Evolutionary conservation across 176 grass and related monocot genomes (phyloP), one percentile per base, ranked within the genome.

Genomic region (Eleusine indica): DNA sequence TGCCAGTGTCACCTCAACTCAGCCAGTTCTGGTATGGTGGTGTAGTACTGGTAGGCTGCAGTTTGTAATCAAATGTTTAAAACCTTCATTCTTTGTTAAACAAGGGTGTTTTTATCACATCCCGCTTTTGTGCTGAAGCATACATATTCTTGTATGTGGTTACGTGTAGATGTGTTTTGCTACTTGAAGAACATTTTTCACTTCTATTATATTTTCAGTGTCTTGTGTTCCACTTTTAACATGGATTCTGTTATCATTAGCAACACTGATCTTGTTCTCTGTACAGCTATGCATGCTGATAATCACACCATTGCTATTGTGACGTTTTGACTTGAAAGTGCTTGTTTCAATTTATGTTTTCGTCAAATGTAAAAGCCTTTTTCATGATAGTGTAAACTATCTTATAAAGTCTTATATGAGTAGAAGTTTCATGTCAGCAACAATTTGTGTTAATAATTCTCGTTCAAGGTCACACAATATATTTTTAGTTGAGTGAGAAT

Each of bases 1-100:
- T 37, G 28, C 48, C 71, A 53, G 29, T 44, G 37, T 66, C 25
- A 47, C n/a, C 7, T 25, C 40, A 21, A 17, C 16, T 51, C 7
- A 66, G 47, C 58, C 15, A 66, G 18, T 58, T 67, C 28, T 79
- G 61, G 61, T 67, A 51, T 66, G 61, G 76, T 79, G 61, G 28
- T 79, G 35, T 79, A 43, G 28, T 32, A 66, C 76, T 49, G 28
- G 46, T 53, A 30, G 10, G 10, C 10, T 52, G 58, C 35, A 22
- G 61, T 12, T 56, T 56, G 35, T 42, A 39, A 14, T 22, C 30
- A 56, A 69, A 56, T 3, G 29, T 14, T 40, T 68, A 5, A 39
- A 39, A 18, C 52, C 2, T 39, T 80, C 46, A 70, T 11, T n/a
- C 16, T 65, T 67, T 35, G 12, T 35, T 51, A 22, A n/a, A 16